Evolutionary conservation across 179 eudicot species (phyloP), one percentile per base, ranked within the genome.

Genomic region (Nepenthes alata): DNA sequence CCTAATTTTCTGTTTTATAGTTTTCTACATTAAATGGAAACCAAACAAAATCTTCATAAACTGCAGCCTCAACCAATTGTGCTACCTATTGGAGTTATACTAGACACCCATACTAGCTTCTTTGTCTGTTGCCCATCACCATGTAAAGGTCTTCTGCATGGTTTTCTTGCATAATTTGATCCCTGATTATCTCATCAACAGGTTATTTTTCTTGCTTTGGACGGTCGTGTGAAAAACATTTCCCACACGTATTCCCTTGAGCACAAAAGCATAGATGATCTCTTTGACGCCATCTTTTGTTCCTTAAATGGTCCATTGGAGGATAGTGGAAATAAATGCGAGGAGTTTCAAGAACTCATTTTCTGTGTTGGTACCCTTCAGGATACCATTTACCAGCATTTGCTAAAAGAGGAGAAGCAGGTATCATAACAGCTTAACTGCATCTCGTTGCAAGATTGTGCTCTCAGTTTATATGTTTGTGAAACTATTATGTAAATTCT

Each of bases 331-430:
- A 62, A 60, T 69, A 54, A 65, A 50, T 36, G 60, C 41, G 63
- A 67, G 63, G 68, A 70, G 62, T 78, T 83, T 57, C 86, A 81
- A 63, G 86, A 81, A 57, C 88, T 93, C 74, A 59, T 80, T 11
- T 72, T 68, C 69, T 75, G 68, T 47, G 72, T 86, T 58, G 80
- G 90, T 63, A 77, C 86, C 50, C 77, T 89, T 11, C 72, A 71
- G 69, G 66, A 75, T 10, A 71, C 71, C 49, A 80, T 93, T 50
- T 71, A 72, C 67, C 84, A 83, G 70, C 98, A 93, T 75, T 84
- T 89, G 95, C 70, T 79, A 45, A 93, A 93, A 81, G 96, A 93
- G 81, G 98, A 93, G 72, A 70, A 85, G 52, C 96, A 91, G 96
- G 97, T 85, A 77, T 6, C 25, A 47, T 1, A 37, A 12, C 36